A percentile compares a stretch with the other conserved stretches of the same genome.
phyloP scores from a whole-genome alignment of 2,329 filamentous ascomycete genomes.

The Biscogniauxia sp. region DNA sequence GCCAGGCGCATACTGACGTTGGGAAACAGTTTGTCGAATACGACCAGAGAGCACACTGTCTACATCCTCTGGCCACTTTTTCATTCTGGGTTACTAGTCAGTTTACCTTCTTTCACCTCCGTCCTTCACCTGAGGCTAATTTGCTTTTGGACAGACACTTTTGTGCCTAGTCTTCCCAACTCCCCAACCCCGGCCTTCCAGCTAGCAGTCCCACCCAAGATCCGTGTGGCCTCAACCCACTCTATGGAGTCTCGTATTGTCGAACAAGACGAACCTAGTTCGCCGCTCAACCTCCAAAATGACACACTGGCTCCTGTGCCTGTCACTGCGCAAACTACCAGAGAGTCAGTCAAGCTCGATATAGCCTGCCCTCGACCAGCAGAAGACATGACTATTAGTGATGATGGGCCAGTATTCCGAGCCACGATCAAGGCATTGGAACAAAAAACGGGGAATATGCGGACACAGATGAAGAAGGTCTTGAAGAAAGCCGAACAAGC shows the following conservation, averaged over 20 bases:
- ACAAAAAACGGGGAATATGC: slow-evolving; percentile 94
- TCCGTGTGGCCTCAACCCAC: slow-evolving; percentile 81
- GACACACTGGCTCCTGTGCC: slow-evolving; percentile 34
- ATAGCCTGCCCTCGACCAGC: slow-evolving; percentile 80
- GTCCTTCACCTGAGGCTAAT: slow-evolving; percentile 17
- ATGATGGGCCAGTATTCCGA: slow-evolving; percentile 92
- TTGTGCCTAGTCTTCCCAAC: slow-evolving; percentile 54
- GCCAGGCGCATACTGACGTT: slow-evolving; percentile 25
- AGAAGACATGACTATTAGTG: slow-evolving; percentile 79
- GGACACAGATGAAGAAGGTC: slow-evolving; percentile 91
- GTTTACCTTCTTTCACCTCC: slow-evolving; percentile 25
- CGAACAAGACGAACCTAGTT: slow-evolving; percentile 63
- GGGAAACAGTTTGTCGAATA: slow-evolving; percentile 82
- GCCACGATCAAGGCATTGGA: slow-evolving; percentile 96
- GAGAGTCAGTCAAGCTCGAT: slow-evolving; percentile 74
- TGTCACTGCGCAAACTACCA: slow-evolving; percentile 19
- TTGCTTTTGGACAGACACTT: slow-evolving; percentile 37
- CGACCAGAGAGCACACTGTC: slow-evolving; percentile 83
- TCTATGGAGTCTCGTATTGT: slow-evolving; percentile 83
- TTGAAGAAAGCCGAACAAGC: slow-evolving; percentile 91
- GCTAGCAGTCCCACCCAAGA: slow-evolving; percentile 69
- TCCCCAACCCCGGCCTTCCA: slow-evolving; percentile 73
- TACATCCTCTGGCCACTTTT: slow-evolving; percentile 88
- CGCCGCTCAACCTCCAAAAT: slow-evolving; percentile 43
- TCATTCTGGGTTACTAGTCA: slow-evolving; percentile 91